Percentiles rank a stretch among this genome's conserved stretches.
phyloP scores from a whole-genome alignment of 106 monocot genomes.

The Dendrobium chrysotoxum region DNA sequence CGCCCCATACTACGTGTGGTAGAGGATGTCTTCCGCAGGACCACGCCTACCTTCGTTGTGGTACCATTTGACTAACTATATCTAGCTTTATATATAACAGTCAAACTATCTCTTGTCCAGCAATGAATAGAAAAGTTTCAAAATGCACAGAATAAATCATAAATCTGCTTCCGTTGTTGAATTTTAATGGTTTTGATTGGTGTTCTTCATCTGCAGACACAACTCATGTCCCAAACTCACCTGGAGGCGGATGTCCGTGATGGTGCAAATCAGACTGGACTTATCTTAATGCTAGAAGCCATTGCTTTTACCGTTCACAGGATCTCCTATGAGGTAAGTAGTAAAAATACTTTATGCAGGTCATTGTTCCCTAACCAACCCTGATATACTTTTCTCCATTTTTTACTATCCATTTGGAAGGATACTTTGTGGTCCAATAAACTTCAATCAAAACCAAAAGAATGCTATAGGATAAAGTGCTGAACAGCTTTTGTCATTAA shows the following conservation, averaged over 20 bases:
- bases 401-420: too few species aligned
- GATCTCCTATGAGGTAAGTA: conserved; percentile 56
- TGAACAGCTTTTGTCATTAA: not conserved
- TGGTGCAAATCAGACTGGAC: conserved; percentile 8
- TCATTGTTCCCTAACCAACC: too few species aligned
- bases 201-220: conserved; percentile 21
- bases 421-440: too few species aligned
- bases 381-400: too few species aligned
- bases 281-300: conserved; percentile 33
- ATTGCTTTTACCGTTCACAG: conserved; percentile 62
- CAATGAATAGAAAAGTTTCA: too few species aligned
- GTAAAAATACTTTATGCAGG: too few species aligned
- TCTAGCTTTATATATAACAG: not conserved
- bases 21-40: conserved; percentile 47
- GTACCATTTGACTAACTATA: conserved; percentile 13
- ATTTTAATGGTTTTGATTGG: not conserved
- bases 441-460: too few species aligned
- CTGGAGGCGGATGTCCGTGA: conserved; percentile 34
- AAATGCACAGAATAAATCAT: too few species aligned
- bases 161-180: not conserved
- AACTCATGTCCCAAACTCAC: conserved; percentile 8
- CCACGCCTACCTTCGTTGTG: conserved; percentile 41
- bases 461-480: too few species aligned
- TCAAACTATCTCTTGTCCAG: not conserved
- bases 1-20: conserved; percentile 42